Percentiles rank a stretch among this genome's conserved stretches.
These are phyloP conservation scores for Umbilicus rupestris DNA, from an alignment of 164 flowering plant species.

Conservation along the genomic window DNA sequence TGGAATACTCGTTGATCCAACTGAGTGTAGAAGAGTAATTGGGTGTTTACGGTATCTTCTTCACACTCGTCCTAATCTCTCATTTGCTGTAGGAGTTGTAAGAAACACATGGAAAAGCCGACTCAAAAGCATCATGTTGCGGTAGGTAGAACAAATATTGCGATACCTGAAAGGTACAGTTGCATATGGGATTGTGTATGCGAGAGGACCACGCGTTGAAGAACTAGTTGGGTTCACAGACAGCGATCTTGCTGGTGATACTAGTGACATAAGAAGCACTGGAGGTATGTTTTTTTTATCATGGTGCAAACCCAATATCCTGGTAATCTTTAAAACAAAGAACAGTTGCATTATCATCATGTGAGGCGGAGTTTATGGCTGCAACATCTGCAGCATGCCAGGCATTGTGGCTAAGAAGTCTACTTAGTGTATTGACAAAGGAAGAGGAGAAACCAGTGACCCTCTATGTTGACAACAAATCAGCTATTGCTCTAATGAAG, in stretches of 20 bases:
- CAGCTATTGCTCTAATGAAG: neutral
- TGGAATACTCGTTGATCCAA: no score
- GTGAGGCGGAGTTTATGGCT: neutral
- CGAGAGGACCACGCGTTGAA: no score
- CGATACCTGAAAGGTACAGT: no score
- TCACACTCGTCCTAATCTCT: no score
- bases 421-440: neutral
- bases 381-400: neutral
- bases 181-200: no score
- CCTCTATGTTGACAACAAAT: neutral
- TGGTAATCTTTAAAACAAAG: neutral
- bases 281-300: neutral
- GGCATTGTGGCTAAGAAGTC: neutral
- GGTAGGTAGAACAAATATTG: no score
- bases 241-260: neutral
- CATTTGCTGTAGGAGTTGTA: no score
- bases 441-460: neutral
- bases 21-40: no score
- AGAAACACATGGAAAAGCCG: no score
- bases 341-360: neutral
- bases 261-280: neutral
- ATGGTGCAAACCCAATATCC: neutral
- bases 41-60: no score
- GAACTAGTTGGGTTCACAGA: neutral
- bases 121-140: no score